A percentile compares a stretch with the other conserved stretches of the same genome.
phyloP scores from a whole-genome alignment of 768 basidiomycete species.

The Naganishia onofrii region DNA sequence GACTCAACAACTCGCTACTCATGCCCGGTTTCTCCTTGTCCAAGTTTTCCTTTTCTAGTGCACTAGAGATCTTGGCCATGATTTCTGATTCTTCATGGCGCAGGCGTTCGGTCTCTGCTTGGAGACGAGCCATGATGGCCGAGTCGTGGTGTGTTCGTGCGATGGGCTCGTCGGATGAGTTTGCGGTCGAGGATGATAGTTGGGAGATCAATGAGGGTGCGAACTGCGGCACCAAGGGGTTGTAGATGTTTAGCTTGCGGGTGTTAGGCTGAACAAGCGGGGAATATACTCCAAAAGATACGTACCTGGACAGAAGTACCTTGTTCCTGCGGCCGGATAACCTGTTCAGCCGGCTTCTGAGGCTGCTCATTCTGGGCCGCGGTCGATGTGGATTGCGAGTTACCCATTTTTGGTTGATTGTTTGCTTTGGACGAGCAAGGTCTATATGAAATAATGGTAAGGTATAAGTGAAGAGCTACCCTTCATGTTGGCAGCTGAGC shows the following conservation, averaged over 20 bases:
- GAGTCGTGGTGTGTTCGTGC: conserved; percentile 37
- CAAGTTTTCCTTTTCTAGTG: conserved; percentile 52
- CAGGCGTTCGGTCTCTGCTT: conserved; percentile 48
- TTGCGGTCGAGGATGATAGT: conserved; percentile 40
- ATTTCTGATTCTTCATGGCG: conserved; percentile 49
- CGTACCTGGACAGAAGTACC: conserved; percentile 48
- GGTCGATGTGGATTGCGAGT: conserved; percentile 30
- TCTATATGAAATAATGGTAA: too few relatives aligned
- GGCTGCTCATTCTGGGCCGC: not conserved
- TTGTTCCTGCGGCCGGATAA: conserved; percentile 43
- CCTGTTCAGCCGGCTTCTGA: conserved; percentile 39
- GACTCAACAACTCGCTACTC: conserved; percentile 44
- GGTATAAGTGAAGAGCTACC: too few relatives aligned
- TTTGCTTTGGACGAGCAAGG: too few relatives aligned
- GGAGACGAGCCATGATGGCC: conserved; percentile 40
- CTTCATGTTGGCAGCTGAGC: not conserved
- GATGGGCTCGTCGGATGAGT: conserved; percentile 1
- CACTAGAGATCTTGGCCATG: conserved; percentile 44
- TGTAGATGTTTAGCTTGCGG: too few relatives aligned
- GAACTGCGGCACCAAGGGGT: too few relatives aligned
- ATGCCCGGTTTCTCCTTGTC: conserved; percentile 48
- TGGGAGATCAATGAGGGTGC: conserved; percentile 49
- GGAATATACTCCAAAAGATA: too few relatives aligned
- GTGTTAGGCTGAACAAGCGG: not conserved
- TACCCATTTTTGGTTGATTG: conserved; percentile 22